Base-by-base conservation (phyloP, 768 basidiomycete genomes). In the Coprinopsis cinerea region DNA sequence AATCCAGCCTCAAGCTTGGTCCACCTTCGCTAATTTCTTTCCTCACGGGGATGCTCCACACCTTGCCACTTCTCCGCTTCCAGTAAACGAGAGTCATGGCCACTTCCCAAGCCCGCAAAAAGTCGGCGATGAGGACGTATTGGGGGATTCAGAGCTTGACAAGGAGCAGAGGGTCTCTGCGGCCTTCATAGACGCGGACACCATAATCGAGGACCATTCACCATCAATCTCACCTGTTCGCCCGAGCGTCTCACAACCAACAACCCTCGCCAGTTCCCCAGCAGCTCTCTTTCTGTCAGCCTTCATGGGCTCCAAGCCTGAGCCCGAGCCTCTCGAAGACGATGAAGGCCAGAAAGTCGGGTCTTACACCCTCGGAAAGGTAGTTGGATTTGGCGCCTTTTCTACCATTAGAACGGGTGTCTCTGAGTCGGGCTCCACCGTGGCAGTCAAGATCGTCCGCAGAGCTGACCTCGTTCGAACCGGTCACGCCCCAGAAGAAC, bases 381-480 rank as follows among this genome's bases (percentile, higher is more conserved):
- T 86, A 55, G 77, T 95, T 11, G 92, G 88, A 22, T 73, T 78
- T 52, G 92, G 93, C 7, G 86, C 82, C 5, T 90, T 91, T 63
- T 90, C 90, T 13, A 81, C 81, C 51, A 88, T 95, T 51, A 70
- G 87, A 46, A 77, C 78, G 4, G 92, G 85, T 1, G 79, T 67
- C 7, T 73, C 81, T 5, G 65, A 76, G 2, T 82, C 85, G 1
- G 88, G 82, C 26, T 75, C 75, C 40, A 69, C 81, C 2, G 81
- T 85, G 40, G 92, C 92, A 6, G 83, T 93, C 65, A 94, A 94
- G 65, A 88, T 93, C 56, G 78, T 94, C 34, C 75, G 78, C 18
- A 74, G 75, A 41, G 68, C 78, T 15, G 80, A 84, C 47, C 56
- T 82, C 27, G 67, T 71, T 53, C 78, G 75, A 54, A 77, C 79